These are phyloP conservation scores for Tricholoma furcatifolium DNA, from an alignment of 768 basidiomycete species.

Conservation along the genomic window DNA sequence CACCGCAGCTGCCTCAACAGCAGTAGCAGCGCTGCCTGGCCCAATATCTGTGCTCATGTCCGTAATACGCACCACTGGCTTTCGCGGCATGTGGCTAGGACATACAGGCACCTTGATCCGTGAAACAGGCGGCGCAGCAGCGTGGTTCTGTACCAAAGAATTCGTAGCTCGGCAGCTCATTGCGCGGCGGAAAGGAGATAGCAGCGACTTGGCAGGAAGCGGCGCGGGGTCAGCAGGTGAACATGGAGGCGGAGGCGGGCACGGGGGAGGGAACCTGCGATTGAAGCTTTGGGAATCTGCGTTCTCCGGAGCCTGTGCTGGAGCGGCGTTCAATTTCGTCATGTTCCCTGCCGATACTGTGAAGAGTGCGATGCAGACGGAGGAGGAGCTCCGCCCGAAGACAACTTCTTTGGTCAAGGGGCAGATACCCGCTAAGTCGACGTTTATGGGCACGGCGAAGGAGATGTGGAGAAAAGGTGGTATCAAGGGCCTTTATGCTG, in stretches of 20 bases:
- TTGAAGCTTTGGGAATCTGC: conserved; percentile 82
- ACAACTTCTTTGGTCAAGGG: background rate
- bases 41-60: conserved; percentile 65
- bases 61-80: conserved; percentile 63
- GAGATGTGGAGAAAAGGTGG: conserved; percentile 77
- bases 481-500: conserved; percentile 77
- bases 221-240: background rate
- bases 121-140: conserved; percentile 86
- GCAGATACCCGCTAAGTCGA: conserved; percentile 30
- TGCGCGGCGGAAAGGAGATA: conserved; percentile 34
- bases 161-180: conserved; percentile 63
- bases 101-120: conserved; percentile 92
- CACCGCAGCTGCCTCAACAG: background rate
- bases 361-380: conserved; percentile 94
- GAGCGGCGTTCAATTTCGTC: conserved; percentile 82
- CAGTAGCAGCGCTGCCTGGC: conserved; percentile 53
- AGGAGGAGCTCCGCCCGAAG: conserved; percentile 73
- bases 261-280: conserved; percentile 29
- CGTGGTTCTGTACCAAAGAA: conserved; percentile 93
- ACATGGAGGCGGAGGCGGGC: too few species aligned
- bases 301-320: conserved; percentile 82
- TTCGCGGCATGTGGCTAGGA: conserved; percentile 93
- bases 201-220: conserved; percentile 6
- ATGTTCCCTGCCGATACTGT: conserved; percentile 95
- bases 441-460: conserved; percentile 58